These are phyloP conservation scores for Trametes coccinea DNA, from an alignment of 768 basidiomycete species.

Conservation along the genomic window DNA sequence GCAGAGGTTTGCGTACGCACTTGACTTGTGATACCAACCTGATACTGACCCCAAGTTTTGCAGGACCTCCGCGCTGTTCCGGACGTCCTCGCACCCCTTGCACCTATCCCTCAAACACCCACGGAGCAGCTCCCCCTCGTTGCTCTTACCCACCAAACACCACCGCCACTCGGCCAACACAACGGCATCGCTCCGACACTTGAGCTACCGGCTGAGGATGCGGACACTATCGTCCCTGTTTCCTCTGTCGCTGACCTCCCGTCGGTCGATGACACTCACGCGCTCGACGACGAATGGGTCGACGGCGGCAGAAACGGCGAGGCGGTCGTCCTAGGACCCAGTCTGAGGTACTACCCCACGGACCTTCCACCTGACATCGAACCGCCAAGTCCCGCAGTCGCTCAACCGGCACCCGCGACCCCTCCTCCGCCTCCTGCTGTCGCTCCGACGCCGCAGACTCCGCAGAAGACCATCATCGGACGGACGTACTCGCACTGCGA, in stretches of 20 bases:
- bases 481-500: background rate
- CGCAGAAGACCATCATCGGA: background rate
- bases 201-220: background rate
- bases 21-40: background rate
- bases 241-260: no score
- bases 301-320: no score
- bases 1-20: background rate
- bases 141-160: background rate
- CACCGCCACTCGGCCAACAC: no score
- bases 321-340: no score
- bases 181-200: no score
- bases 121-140: background rate
- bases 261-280: no score
- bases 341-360: background rate
- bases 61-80: background rate
- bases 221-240: no score
- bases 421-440: background rate
- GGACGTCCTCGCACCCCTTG: background rate
- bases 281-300: no score
- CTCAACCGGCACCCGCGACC: no score
- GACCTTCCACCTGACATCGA: no score
- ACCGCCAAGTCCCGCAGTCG: background rate
- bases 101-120: background rate
- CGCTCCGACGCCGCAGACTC: background rate
- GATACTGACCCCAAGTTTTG: background rate